phyloP scores from a whole-genome alignment of 2,329 filamentous ascomycete genomes.

The Byssoonygena ceratinophila region DNA sequence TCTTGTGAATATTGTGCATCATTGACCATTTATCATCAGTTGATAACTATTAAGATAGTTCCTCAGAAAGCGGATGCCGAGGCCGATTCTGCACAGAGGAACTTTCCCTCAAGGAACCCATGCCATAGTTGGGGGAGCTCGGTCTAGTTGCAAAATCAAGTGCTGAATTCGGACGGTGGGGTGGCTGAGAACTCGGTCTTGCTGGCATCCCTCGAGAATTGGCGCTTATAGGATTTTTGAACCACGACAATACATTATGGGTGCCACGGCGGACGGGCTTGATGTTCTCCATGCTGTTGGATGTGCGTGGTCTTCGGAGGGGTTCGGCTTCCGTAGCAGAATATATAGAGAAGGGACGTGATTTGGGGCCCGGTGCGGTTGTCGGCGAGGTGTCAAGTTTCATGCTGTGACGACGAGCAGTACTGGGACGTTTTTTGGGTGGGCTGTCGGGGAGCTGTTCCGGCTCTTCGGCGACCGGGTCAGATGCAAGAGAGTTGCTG shows the following conservation, averaged over 20 bases:
- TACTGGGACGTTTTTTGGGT: not conserved
- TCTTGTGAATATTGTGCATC: no score
- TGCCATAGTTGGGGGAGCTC: not conserved
- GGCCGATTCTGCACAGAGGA: not conserved
- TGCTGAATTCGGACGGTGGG: not conserved
- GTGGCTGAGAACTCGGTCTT: not conserved
- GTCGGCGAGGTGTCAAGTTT: not conserved
- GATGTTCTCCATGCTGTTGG: conserved; percentile 20
- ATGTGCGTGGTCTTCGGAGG: conserved; percentile 2
- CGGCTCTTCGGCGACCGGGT: not conserved
- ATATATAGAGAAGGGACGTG: not conserved
- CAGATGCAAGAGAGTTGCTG: not conserved
- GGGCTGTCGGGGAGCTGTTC: not conserved
- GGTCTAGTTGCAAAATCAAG: not conserved
- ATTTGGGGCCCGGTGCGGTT: not conserved
- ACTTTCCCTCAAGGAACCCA: not conserved
- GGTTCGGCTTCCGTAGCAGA: not conserved
- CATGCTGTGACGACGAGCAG: conserved; percentile 2
- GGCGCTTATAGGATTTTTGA: conserved; percentile 23
- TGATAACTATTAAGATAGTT: not conserved
- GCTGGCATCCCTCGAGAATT: not conserved
- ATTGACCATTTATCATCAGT: no score
- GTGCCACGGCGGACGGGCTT: conserved; percentile 32
- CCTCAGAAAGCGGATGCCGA: conserved; percentile 4
- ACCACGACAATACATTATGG: conserved; percentile 32